Evolutionary conservation across 371 early-diverging fungal genomes (phyloP).

Genomic region (Syncephalastrum racemosum): DNA sequence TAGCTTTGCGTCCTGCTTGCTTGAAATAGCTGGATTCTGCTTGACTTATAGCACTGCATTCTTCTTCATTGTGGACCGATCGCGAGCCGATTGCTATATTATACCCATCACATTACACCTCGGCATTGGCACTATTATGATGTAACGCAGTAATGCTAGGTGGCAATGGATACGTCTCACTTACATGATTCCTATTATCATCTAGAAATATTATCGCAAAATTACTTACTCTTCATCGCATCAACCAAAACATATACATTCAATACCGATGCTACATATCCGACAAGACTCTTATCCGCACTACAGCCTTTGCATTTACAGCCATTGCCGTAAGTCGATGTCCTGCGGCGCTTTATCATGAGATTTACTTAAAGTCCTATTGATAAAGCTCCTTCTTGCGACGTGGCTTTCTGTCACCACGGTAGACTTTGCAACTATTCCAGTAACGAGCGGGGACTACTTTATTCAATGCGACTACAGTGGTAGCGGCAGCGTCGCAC

Average conservation of each 20-base stretch:
- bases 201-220: too few species aligned
- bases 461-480: constrained; percentile 45
- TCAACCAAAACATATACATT: too few species aligned
- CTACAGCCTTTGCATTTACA: constrained; percentile 16
- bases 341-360: too few species aligned
- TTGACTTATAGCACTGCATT: constrained; percentile 40
- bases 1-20: constrained; percentile 50
- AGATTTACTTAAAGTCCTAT: neutral
- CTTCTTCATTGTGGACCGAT: constrained; percentile 32
- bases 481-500: constrained; percentile 17
- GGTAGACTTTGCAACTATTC: constrained; percentile 27
- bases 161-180: too few species aligned
- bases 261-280: constrained; percentile 18
- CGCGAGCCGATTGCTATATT: constrained; percentile 33
- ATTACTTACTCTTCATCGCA: too few species aligned
- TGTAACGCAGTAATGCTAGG: constrained; percentile 33
- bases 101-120: constrained; percentile 46
- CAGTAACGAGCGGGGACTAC: constrained; percentile 31
- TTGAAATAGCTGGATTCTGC: constrained; percentile 48
- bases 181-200: too few species aligned
- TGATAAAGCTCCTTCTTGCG: constrained; percentile 32
- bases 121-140: constrained; percentile 35
- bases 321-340: too few species aligned
- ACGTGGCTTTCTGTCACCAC: constrained; percentile 38
- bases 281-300: constrained; percentile 29